phyloP scores from a whole-genome alignment of 495 filamentous ascomycete species.

The Trichoderma orchidacearum region DNA sequence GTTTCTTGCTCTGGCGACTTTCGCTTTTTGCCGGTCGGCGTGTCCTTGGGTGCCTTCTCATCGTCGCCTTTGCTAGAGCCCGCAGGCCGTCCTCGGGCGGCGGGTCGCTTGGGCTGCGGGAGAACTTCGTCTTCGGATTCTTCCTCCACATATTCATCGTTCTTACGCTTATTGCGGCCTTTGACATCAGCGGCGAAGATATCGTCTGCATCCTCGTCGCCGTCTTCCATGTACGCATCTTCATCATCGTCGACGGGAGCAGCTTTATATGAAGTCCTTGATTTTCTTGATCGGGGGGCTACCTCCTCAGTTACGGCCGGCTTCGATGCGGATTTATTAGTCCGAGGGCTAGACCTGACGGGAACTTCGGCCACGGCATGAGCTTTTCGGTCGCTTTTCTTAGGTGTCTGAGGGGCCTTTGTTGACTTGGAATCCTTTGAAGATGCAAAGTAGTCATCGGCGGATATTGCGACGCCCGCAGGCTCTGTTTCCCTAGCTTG shows the following conservation, averaged over 20 bases:
- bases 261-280: not conserved
- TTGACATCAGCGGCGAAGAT: conserved; percentile 56
- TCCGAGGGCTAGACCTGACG: conserved; percentile 27
- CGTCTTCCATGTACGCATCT: conserved; percentile 43
- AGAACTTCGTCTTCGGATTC: conserved; percentile 43
- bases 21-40: conserved; percentile 26
- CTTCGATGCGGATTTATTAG: conserved; percentile 14
- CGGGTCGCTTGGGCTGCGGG: conserved; percentile 32
- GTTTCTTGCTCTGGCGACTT: conserved; percentile 27
- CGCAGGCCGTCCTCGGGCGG: conserved; percentile 23
- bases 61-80: conserved; percentile 5
- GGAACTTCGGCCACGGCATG: conserved; percentile 14
- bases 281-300: not conserved
- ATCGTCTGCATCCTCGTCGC: conserved; percentile 55
- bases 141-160: conserved; percentile 54
- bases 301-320: conserved; percentile 5
- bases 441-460: conserved; percentile 35
- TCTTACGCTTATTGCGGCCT: conserved; percentile 41
- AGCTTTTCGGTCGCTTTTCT: conserved; percentile 15
- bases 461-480: conserved; percentile 29
- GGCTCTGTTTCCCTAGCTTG: conserved; percentile 14
- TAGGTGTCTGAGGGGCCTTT: conserved; percentile 12
- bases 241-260: conserved; percentile 21
- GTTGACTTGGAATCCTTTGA: conserved; percentile 21
- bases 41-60: conserved; percentile 14